Evolutionary conservation across 805 yeast species (phyloP).

Genomic region (Candida anglica): DNA sequence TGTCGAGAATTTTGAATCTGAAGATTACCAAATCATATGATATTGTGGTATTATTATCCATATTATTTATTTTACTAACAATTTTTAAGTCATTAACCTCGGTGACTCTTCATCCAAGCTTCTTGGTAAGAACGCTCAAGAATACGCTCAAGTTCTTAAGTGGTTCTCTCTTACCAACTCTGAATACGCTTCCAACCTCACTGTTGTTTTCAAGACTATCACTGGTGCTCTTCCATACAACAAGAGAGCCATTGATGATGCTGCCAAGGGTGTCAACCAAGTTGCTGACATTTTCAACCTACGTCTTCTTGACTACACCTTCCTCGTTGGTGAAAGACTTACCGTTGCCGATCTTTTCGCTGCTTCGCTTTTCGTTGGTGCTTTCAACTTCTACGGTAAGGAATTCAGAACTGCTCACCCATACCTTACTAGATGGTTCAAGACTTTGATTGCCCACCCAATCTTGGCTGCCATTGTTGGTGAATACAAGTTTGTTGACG

Average conservation of each 20-base stretch:
- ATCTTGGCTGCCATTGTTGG: constrained; percentile 45
- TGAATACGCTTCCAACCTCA: constrained; percentile 52
- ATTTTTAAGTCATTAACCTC: constrained; percentile 50
- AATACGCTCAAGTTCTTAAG: constrained; percentile 62
- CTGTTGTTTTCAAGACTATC: constrained; percentile 54
- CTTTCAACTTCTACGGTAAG: too few species aligned
- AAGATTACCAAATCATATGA: too few species aligned
- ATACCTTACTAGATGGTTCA: constrained; percentile 66
- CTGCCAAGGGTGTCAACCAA: constrained; percentile 32
- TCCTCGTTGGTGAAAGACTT: constrained; percentile 60
- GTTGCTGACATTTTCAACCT: constrained; percentile 47
- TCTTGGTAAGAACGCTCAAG: constrained; percentile 62
- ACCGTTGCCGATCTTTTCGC: constrained; percentile 57
- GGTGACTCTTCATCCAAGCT: constrained; percentile 44
- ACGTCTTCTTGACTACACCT: constrained; percentile 58
- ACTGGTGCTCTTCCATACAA: constrained; percentile 69
- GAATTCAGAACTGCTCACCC: constrained; percentile 67
- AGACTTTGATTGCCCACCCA: constrained; percentile 46
- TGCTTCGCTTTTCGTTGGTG: constrained; percentile 47
- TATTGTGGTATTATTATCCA: too few species aligned
- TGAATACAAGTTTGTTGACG: constrained; percentile 55
- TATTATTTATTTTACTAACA: too few species aligned
- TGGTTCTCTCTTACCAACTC: constrained; percentile 77
- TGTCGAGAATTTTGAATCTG: constrained; percentile 68
- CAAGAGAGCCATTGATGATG: constrained; percentile 62